These are phyloP conservation scores for Cornus florida DNA, from an alignment of 148 eudicot genomes.

Conservation along the genomic window DNA sequence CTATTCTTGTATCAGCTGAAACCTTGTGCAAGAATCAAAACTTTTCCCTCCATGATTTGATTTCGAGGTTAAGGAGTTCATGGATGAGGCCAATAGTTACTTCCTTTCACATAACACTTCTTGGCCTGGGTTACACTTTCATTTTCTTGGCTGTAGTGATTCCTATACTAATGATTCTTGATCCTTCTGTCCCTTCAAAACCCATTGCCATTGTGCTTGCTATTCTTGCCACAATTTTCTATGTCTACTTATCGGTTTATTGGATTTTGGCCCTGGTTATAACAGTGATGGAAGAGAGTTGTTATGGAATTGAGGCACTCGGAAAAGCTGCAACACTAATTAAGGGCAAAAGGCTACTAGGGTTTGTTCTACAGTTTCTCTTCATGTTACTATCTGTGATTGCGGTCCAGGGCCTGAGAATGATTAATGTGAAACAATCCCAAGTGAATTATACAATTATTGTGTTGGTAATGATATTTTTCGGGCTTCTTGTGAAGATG, in stretches of 20 bases:
- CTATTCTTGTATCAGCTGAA: not conserved
- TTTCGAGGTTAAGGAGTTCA: not conserved
- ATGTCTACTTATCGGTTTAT: conserved; percentile 14
- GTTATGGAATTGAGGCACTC: conserved; percentile 35
- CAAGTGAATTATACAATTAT: not conserved
- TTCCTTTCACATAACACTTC: not conserved
- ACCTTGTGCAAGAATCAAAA: not conserved
- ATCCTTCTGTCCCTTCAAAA: not conserved
- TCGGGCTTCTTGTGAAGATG: not conserved
- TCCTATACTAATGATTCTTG: not conserved
- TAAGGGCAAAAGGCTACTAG: conserved; percentile 39
- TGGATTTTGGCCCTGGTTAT: conserved; percentile 38
- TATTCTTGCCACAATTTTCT: not conserved
- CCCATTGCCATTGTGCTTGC: not conserved
- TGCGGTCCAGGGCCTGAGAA: not conserved
- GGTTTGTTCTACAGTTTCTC: conserved; percentile 25
- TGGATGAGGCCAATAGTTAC: conserved; percentile 13
- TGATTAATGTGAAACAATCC: conserved; percentile 9
- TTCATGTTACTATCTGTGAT: not conserved
- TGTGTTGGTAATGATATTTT: not conserved
- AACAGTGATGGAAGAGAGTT: conserved; percentile 33
- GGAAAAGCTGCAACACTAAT: conserved; percentile 30
- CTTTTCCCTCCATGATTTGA: not conserved
- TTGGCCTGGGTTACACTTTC: not conserved
- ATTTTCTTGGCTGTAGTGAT: not conserved